These are phyloP conservation scores for Psilocybe tampanensis DNA, from an alignment of 768 basidiomycete species.

Conservation along the genomic window DNA sequence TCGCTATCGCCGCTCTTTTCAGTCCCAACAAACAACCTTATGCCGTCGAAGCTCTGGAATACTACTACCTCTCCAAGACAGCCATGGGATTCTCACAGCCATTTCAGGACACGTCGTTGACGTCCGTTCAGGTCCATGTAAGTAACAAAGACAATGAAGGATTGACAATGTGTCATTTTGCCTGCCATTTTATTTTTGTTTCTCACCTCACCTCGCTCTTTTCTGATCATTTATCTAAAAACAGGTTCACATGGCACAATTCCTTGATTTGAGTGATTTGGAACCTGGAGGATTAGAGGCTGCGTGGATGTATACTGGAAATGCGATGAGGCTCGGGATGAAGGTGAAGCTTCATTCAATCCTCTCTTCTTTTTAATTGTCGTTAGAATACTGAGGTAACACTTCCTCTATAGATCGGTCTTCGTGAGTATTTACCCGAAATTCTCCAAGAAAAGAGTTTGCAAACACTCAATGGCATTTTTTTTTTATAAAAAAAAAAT, in stretches of 20 bases:
- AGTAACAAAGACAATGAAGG: no score
- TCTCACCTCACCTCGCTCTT: background rate
- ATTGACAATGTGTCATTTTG: no score
- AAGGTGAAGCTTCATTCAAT: conserved; percentile 57
- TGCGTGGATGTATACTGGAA: conserved; percentile 60
- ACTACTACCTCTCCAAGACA: conserved; percentile 59
- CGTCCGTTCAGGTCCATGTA: conserved; percentile 59
- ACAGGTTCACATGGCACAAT: conserved; percentile 47
- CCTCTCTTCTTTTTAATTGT: background rate
- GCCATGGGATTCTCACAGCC: conserved; percentile 51
- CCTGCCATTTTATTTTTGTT: no score
- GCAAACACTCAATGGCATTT: background rate
- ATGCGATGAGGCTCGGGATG: conserved; percentile 58
- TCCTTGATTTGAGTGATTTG: conserved; percentile 58
- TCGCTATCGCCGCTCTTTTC: conserved; percentile 68
- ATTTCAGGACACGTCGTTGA: conserved; percentile 50
- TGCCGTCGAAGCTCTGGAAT: conserved; percentile 59
- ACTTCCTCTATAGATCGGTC: conserved; percentile 39
- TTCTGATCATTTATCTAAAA: no score
- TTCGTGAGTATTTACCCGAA: conserved; percentile 43
- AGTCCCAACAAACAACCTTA: conserved; percentile 51
- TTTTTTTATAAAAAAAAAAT: no score
- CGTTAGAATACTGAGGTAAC: background rate
- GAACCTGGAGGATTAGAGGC: conserved; percentile 46
- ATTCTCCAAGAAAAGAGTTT: background rate